phyloP scores from a whole-genome alignment of 768 basidiomycete genomes.

The Podaxis sp. region DNA sequence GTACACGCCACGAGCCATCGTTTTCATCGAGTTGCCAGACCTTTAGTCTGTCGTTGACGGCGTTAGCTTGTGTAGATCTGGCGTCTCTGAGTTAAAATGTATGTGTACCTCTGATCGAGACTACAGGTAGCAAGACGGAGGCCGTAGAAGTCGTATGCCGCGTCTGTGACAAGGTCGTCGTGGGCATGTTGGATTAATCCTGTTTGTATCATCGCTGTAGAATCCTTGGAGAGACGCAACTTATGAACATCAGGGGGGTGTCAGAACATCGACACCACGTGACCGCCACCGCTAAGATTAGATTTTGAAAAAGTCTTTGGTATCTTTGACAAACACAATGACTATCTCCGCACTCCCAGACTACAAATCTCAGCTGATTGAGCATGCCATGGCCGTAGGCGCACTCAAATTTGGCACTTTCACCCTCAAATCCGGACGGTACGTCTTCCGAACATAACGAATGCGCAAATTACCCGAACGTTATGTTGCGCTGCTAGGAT shows the following conservation, averaged over 20 bases:
- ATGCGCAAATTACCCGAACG: constrained; percentile 8
- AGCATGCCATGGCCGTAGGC: neutral
- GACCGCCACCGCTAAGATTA: neutral
- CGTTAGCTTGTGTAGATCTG: constrained; percentile 9
- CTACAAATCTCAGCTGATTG: neutral
- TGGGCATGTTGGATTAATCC: constrained; percentile 78
- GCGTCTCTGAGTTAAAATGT: neutral
- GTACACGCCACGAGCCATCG: constrained; percentile 71
- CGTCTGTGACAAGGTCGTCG: constrained; percentile 79
- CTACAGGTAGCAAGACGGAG: constrained; percentile 76
- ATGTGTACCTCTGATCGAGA: constrained; percentile 69
- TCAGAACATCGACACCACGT: neutral
- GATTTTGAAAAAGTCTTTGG: neutral
- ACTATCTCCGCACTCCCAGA: neutral
- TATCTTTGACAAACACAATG: neutral
- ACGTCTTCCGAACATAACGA: constrained; percentile 23
- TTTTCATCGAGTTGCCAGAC: constrained; percentile 77
- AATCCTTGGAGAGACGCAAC: no score
- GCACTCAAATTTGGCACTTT: constrained; percentile 91
- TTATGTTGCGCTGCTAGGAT: constrained; percentile 38
- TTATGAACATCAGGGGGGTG: no score
- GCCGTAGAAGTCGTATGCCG: constrained; percentile 90
- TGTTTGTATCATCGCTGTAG: constrained; percentile 64
- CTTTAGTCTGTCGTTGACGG: constrained; percentile 60
- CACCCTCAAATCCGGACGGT: constrained; percentile 94